Evolutionary conservation across 306 rosid species (phyloP).

Genomic region (Vicia faba): DNA sequence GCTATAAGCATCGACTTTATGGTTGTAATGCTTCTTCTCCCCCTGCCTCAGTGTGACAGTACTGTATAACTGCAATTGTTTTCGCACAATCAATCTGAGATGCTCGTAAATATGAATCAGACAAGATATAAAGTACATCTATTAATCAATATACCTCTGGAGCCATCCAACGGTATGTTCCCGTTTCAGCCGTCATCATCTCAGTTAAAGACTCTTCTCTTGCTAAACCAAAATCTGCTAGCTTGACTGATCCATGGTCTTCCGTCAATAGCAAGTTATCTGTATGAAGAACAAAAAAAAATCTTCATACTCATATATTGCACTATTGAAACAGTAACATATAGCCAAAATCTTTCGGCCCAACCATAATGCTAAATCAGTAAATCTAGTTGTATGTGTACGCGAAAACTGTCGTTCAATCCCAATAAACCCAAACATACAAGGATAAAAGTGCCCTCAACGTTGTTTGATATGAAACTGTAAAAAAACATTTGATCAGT

Average conservation of each 20-base stretch:
- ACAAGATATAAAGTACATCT: constrained; percentile 17
- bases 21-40: constrained; percentile 96
- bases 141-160: constrained; percentile 70
- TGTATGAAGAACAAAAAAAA: constrained; percentile 43
- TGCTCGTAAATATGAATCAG: constrained; percentile 14
- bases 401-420: constrained; percentile 11
- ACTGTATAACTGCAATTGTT: constrained; percentile 75
- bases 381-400: constrained; percentile 11
- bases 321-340: constrained; percentile 18
- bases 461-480: constrained; percentile 28
- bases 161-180: constrained; percentile 99
- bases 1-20: constrained; percentile 93
- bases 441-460: constrained; percentile 10
- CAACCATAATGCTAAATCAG: not conserved
- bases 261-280: constrained; percentile 85
- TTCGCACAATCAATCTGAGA: constrained; percentile 25
- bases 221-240: constrained; percentile 96
- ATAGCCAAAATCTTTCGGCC: not conserved
- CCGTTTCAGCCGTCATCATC: constrained; percentile 98
- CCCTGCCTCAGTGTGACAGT: constrained; percentile 95
- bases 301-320: constrained; percentile 31
- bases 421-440: constrained; percentile 7
- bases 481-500: not conserved
- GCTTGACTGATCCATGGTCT: constrained; percentile 77
- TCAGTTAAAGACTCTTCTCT: constrained; percentile 93